Evolutionary conservation across 106 monocot species (phyloP).

Genomic region (Dactylorhiza incarnata): DNA sequence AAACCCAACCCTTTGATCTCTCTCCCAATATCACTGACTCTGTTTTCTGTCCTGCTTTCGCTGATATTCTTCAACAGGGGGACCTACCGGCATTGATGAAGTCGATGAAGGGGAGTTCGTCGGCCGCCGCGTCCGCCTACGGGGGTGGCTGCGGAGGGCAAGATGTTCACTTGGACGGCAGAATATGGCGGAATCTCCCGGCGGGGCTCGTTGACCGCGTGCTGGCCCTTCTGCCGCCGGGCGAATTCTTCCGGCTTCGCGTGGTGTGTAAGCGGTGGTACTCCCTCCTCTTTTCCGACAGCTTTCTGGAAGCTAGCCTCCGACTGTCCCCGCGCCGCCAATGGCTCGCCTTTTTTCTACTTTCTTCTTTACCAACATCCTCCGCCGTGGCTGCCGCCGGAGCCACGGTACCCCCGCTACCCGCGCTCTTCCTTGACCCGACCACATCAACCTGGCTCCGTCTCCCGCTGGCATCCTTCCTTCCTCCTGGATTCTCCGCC

Average conservation of each 20-base stretch:
- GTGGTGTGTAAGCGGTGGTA: constrained; percentile 13
- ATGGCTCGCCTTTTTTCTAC: neutral
- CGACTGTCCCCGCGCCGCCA: neutral
- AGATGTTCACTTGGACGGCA: neutral
- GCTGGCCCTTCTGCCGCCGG: constrained; percentile 16
- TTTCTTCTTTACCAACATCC: neutral
- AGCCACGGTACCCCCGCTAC: neutral
- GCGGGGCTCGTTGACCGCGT: constrained; percentile 13
- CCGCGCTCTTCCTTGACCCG: constrained; percentile 6
- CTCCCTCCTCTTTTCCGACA: constrained; percentile 12
- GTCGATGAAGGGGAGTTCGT: neutral
- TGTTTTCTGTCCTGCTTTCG: neutral
- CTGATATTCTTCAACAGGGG: neutral
- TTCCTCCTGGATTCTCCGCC: constrained; percentile 23
- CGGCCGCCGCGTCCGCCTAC: neutral
- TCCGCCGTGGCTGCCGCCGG: neutral
- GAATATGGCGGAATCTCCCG: constrained; percentile 20
- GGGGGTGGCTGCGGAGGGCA: neutral
- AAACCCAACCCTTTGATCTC: neutral
- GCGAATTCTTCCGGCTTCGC: constrained; percentile 12
- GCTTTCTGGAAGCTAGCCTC: neutral
- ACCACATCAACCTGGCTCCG: neutral
- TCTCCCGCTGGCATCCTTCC: neutral
- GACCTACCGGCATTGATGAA: neutral
- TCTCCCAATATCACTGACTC: neutral